These are phyloP conservation scores for Podila clonocystis DNA, from an alignment of 192 early-diverging fungal species.

Conservation along the genomic window DNA sequence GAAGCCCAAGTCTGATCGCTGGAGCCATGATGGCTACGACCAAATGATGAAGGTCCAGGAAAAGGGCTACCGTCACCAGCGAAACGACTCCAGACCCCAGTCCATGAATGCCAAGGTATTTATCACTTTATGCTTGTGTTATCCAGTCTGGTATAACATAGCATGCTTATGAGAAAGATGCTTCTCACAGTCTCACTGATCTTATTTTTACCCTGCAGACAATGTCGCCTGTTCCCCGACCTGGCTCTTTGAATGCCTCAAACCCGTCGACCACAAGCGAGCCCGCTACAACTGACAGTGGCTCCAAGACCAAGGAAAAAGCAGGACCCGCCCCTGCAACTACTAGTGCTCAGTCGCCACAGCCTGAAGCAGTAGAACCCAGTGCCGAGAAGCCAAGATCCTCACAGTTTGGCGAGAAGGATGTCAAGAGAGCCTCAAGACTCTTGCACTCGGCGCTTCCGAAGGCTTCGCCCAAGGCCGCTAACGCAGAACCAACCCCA, in stretches of 20 bases:
- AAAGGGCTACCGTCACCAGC: slow-evolving; percentile 35
- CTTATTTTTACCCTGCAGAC: too few relatives aligned
- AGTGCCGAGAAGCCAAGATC: slow-evolving; percentile 33
- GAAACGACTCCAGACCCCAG: slow-evolving; percentile 34
- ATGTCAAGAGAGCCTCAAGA: slow-evolving; percentile 42
- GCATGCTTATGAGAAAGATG: neutral
- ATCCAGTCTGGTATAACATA: neutral
- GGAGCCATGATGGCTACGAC: slow-evolving; percentile 65
- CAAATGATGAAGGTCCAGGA: slow-evolving; percentile 60
- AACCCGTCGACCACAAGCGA: too few relatives aligned
- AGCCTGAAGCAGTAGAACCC: neutral
- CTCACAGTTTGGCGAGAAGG: slow-evolving; percentile 50
- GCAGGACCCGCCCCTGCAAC: neutral
- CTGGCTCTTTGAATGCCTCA: too few relatives aligned
- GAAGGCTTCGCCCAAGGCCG: slow-evolving; percentile 26
- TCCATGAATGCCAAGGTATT: slow-evolving; percentile 46
- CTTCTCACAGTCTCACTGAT: too few relatives aligned
- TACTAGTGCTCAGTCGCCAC: neutral
- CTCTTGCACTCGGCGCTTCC: slow-evolving; percentile 43
- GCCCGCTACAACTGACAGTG: too few relatives aligned
- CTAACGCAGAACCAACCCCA: neutral
- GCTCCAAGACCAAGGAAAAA: too few relatives aligned
- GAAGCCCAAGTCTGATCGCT: slow-evolving; percentile 43
- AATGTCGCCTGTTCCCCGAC: too few relatives aligned
- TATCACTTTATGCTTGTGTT: neutral